Evolutionary conservation across 495 filamentous ascomycete genomes (phyloP), one percentile per base, ranked within the genome.

Genomic region (Lepidopterella palustris): DNA sequence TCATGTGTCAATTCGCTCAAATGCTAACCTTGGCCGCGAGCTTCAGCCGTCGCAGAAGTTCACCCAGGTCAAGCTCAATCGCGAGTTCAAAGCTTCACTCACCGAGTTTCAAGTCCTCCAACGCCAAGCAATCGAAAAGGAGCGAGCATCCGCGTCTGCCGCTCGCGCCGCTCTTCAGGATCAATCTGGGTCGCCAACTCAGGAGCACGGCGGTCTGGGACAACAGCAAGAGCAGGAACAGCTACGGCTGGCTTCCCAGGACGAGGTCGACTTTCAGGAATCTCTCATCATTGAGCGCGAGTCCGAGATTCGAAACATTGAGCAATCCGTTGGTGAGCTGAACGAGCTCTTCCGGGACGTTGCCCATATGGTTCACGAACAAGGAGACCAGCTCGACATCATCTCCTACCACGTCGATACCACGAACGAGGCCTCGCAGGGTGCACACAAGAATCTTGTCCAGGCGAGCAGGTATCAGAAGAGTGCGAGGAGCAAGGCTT

Each of bases 251-350:
- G 93, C 93, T 1, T 82, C 90, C 32, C 93, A 99, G 70, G 86
- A 89, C 68, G 93, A 99, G 67, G 93, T 99, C 52, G 91, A 97
- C 68, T 99, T 97, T 77, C 95, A 99, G 68, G 95, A 97, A 61
- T 84, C 86, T 10, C 76, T 99, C 31, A 97, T 99, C 70, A 83
- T 92, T 60, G 92, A 97, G 78, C 90, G 93, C 18, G 93, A 99
- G 71, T 80, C 87, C 21, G 93, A 97, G 77, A 99, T 99, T 65
- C 85, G 92, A 28, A 89, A 93, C 67, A 97, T 99, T 68, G 93
- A 99, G 74, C 91, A 96, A 69, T 88, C 87, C 59, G 92, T 98
- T 10, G 87, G 88, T 54, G 93, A 98, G 69, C 77, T 98, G 55
- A 97, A 97, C 66, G 93, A 97, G 71, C 79, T 98, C 28, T 98